These are phyloP conservation scores for Ambispora gerdemannii DNA, from an alignment of 192 early-diverging fungal species.

Conservation along the genomic window DNA sequence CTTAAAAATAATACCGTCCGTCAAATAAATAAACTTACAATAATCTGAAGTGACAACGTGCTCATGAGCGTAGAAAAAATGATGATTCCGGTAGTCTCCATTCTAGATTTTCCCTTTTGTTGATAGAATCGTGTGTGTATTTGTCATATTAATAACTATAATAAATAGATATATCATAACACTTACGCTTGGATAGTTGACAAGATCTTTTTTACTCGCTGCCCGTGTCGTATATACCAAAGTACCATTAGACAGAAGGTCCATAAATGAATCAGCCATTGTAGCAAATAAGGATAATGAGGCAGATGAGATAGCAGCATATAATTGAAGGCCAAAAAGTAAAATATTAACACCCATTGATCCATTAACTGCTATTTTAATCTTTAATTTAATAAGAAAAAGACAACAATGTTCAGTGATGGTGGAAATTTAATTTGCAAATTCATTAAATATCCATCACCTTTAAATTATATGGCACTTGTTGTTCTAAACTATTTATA, in stretches of 20 bases:
- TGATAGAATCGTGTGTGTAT: no score
- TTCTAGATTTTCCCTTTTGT: slow-evolving; percentile 62
- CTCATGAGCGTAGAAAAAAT: slow-evolving; percentile 78
- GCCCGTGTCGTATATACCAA: slow-evolving; percentile 60
- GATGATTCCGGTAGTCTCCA: slow-evolving; percentile 78
- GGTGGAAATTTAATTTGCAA: not conserved
- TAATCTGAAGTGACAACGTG: slow-evolving; percentile 64
- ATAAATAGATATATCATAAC: no score
- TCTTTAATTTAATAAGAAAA: slow-evolving; percentile 27
- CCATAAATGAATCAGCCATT: slow-evolving; percentile 81
- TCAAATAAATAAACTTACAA: slow-evolving; percentile 42
- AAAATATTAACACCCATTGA: slow-evolving; percentile 66
- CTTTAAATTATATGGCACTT: not conserved
- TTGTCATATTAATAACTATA: no score
- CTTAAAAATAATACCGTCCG: not conserved
- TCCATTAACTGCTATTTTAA: slow-evolving; percentile 67
- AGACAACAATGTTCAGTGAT: not conserved
- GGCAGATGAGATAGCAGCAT: slow-evolving; percentile 69
- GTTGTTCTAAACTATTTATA: slow-evolving; percentile 31
- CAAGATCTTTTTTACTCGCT: slow-evolving; percentile 57
- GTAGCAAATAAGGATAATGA: slow-evolving; percentile 77
- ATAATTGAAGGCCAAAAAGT: slow-evolving; percentile 63
- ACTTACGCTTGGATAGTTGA: slow-evolving; percentile 67
- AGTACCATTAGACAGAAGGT: slow-evolving; percentile 65
- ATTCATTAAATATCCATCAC: not conserved